Conservation (phyloP, 805 yeast species). For the Kuraishia borneana region DNA sequence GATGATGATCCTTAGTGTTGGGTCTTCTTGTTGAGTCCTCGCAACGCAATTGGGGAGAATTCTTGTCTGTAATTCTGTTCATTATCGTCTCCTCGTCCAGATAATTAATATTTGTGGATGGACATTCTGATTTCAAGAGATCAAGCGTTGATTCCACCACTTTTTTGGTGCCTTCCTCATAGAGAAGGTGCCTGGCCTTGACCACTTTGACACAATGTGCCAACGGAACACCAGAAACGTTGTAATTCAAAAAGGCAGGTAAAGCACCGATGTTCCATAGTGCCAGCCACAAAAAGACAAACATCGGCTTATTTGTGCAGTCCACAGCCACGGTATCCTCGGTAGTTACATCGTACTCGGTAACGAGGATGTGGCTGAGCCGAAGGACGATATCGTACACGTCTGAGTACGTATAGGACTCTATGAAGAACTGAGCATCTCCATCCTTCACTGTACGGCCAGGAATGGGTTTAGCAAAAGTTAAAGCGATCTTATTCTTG, state of each 20-base stretch:
- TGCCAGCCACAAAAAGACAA: constrained; percentile 72
- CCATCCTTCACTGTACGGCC: constrained; percentile 26
- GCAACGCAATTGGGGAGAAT: constrained; percentile 41
- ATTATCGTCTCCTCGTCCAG: constrained; percentile 19
- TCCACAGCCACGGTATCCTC: constrained; percentile 67
- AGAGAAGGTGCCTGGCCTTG: constrained; percentile 50
- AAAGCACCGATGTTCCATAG: constrained; percentile 86
- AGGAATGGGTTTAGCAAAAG: constrained; percentile 40
- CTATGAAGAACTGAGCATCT: constrained; percentile 50
- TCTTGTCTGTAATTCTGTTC: constrained; percentile 25
- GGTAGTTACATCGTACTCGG: constrained; percentile 51
- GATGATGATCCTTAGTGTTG: constrained; percentile 41
- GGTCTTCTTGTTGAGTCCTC: constrained; percentile 47
- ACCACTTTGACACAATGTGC: constrained; percentile 72
- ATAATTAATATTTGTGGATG: constrained; percentile 11
- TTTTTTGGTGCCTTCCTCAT: constrained; percentile 58
- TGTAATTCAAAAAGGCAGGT: constrained; percentile 82
- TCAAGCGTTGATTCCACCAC: constrained; percentile 34
- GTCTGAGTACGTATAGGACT: constrained; percentile 57
- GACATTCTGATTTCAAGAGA: constrained; percentile 23
- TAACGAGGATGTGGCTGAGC: constrained; percentile 51
- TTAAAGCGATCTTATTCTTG: constrained; percentile 48
- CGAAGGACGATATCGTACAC: constrained; percentile 54
- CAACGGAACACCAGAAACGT: constrained; percentile 60
- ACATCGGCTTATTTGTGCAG: constrained; percentile 75